Evolutionary conservation across 2,329 filamentous ascomycete genomes (phyloP).

Genomic region (Teratosphaeria viscida): DNA sequence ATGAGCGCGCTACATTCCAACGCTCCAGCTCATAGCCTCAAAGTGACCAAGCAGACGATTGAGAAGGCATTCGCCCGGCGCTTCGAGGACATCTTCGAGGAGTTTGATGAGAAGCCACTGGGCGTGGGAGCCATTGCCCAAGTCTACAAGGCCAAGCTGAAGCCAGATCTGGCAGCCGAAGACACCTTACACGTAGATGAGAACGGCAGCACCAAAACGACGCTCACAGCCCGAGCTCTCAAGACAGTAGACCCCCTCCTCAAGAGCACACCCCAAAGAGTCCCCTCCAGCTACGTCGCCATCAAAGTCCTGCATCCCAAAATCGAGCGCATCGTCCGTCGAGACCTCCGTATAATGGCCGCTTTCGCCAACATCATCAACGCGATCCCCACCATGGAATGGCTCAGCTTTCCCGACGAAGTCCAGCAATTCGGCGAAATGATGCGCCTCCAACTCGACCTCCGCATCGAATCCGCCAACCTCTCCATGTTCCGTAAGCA

Average conservation of each 20-base stretch:
- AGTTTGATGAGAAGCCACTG: constrained; percentile 80
- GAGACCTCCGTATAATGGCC: constrained; percentile 86
- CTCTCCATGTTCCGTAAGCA: constrained; percentile 78
- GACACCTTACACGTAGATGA: constrained; percentile 27
- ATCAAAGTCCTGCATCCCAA: constrained; percentile 91
- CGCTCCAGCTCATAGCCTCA: constrained; percentile 80
- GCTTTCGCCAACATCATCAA: constrained; percentile 83
- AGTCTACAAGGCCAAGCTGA: constrained; percentile 91
- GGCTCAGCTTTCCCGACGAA: constrained; percentile 92
- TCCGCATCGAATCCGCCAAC: constrained; percentile 90
- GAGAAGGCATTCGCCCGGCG: constrained; percentile 67
- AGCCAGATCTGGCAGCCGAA: constrained; percentile 60
- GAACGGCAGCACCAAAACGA: constrained; percentile 44
- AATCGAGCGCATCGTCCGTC: constrained; percentile 79
- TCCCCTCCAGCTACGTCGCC: constrained; percentile 86
- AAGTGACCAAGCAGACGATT: constrained; percentile 68
- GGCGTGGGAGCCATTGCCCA: constrained; percentile 95
- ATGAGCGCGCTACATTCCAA: constrained; percentile 95
- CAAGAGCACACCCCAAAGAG: constrained; percentile 73
- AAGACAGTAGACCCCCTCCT: constrained; percentile 77
- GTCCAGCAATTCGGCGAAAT: constrained; percentile 91
- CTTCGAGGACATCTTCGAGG: constrained; percentile 91
- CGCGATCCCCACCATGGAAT: constrained; percentile 84
- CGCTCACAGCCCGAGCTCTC: constrained; percentile 57
- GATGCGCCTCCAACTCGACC: constrained; percentile 95